Evolutionary conservation across 495 filamentous ascomycete genomes (phyloP).

Genomic region (Achaetomiella virescens): DNA sequence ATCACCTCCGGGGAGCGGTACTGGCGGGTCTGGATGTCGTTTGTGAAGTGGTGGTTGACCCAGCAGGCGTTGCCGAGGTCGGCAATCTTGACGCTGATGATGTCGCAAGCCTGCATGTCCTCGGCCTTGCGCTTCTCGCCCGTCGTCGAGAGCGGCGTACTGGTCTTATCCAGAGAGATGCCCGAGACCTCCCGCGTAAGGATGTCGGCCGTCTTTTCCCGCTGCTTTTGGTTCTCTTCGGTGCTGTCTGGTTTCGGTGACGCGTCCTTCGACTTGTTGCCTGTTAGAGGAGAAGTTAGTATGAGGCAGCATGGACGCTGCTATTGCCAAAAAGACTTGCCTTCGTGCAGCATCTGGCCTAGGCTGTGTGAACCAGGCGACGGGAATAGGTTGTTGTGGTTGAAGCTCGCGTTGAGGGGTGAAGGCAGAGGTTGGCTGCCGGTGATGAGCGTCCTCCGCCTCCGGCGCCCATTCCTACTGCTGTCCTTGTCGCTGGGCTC

Average conservation of each 20-base stretch:
- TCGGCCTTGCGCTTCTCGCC: slow-evolving; percentile 48
- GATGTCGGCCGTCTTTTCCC: slow-evolving; percentile 91
- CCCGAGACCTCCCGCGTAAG: slow-evolving; percentile 88
- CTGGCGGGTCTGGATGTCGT: slow-evolving; percentile 97
- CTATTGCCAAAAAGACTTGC: slow-evolving; percentile 32
- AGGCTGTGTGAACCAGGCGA: slow-evolving; percentile 74
- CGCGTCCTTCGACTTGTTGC: slow-evolving; percentile 49
- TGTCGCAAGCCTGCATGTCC: slow-evolving; percentile 52
- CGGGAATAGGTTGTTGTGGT: slow-evolving; percentile 61
- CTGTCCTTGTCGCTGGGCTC: slow-evolving; percentile 78
- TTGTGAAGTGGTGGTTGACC: slow-evolving; percentile 98
- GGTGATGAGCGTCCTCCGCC: slow-evolving; percentile 90
- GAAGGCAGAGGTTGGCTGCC: slow-evolving; percentile 95
- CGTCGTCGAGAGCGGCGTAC: slow-evolving; percentile 32
- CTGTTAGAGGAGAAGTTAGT: slow-evolving; percentile 2
- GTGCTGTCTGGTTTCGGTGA: slow-evolving; percentile 42
- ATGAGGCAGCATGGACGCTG: slow-evolving; percentile 11
- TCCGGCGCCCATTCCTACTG: slow-evolving; percentile 85
- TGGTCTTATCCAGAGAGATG: slow-evolving; percentile 81
- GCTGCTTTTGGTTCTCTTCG: slow-evolving; percentile 72
- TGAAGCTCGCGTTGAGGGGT: slow-evolving; percentile 88
- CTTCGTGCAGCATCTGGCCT: slow-evolving; percentile 74
- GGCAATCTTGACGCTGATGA: slow-evolving; percentile 98
- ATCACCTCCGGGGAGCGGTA: slow-evolving; percentile 98
- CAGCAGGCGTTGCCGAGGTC: slow-evolving; percentile 98